A percentile compares a stretch with the other conserved stretches of the same genome.
Conservation (phyloP, 257 asterid genomes). For the Apocynum venetum region DNA sequence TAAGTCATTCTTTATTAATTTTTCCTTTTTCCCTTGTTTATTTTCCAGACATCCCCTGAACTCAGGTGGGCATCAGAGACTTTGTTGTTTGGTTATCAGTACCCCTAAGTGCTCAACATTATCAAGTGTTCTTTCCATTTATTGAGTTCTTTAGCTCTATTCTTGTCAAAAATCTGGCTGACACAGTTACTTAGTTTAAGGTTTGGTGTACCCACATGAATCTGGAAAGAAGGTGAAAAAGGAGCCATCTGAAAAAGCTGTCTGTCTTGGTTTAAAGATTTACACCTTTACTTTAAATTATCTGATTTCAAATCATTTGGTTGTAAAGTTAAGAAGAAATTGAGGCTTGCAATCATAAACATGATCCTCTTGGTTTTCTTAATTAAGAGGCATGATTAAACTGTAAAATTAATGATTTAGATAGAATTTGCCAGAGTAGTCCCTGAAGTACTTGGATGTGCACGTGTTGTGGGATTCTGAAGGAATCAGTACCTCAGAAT, state of each 20-base stretch:
- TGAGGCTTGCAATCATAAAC: conserved; percentile 17
- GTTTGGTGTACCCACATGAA: conserved; percentile 24
- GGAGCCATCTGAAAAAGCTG: conserved; percentile 14
- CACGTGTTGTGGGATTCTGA: no score
- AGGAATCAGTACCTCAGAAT: no score
- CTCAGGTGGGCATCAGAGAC: conserved; percentile 30
- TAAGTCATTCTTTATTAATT: neutral
- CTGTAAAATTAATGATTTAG: no score
- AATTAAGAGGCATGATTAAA: neutral
- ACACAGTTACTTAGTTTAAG: conserved; percentile 35
- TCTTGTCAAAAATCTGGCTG: conserved; percentile 37
- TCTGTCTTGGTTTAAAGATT: conserved; percentile 21
- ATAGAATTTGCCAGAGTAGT: no score
- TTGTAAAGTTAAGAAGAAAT: conserved; percentile 12
- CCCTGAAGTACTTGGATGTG: no score
- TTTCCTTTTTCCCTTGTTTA: neutral
- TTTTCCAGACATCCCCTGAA: conserved; percentile 12
- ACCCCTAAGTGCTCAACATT: conserved; percentile 33
- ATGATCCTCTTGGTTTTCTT: conserved; percentile 13
- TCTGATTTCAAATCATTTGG: conserved; percentile 22
- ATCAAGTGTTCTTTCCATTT: conserved; percentile 28
- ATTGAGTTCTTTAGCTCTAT: conserved; percentile 14
- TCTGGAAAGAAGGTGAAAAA: conserved; percentile 19
- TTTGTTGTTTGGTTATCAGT: conserved; percentile 32
- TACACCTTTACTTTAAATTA: conserved; percentile 3